These are phyloP conservation scores for Rhinocladiella mackenziei DNA, from an alignment of 2,329 filamentous ascomycete genomes.

Conservation along the genomic window DNA sequence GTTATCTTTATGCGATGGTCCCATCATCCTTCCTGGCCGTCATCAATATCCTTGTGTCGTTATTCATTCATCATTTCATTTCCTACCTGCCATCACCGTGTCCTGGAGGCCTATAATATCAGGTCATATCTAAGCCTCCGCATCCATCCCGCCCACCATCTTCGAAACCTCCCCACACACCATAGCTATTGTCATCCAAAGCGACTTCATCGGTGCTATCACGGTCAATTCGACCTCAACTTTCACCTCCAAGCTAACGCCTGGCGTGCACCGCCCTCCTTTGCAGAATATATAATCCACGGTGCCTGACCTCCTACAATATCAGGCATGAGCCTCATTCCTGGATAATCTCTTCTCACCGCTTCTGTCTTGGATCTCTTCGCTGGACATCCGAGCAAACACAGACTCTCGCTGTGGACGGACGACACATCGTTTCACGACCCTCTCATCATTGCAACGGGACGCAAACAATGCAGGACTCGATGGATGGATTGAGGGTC, in stretches of 20 bases:
- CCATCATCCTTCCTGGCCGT: too few species aligned
- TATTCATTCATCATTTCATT: too few species aligned
- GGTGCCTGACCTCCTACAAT: slow-evolving; percentile 42
- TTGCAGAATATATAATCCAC: slow-evolving; percentile 12
- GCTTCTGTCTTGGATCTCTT: slow-evolving; percentile 61
- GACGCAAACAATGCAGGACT: slow-evolving; percentile 51
- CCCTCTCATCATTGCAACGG: slow-evolving; percentile 55
- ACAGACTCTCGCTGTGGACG: slow-evolving; percentile 47
- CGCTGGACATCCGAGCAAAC: slow-evolving; percentile 36
- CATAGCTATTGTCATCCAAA: neutral
- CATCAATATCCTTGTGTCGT: too few species aligned
- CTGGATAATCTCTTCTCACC: slow-evolving; percentile 55
- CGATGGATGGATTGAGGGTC: slow-evolving; percentile 57
- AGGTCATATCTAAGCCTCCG: too few species aligned
- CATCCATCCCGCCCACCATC: slow-evolving; percentile 20
- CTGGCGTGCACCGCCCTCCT: neutral
- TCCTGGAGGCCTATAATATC: too few species aligned
- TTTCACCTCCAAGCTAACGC: slow-evolving; percentile 6
- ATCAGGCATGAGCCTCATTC: slow-evolving; percentile 38
- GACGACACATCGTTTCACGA: slow-evolving; percentile 57
- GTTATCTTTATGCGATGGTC: too few species aligned
- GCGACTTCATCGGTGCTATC: neutral
- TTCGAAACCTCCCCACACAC: slow-evolving; percentile 21
- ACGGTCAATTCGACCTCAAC: neutral
- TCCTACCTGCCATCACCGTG: too few species aligned